Base-by-base conservation (phyloP, 257 asterid species). In the Solanum etuberosum region DNA sequence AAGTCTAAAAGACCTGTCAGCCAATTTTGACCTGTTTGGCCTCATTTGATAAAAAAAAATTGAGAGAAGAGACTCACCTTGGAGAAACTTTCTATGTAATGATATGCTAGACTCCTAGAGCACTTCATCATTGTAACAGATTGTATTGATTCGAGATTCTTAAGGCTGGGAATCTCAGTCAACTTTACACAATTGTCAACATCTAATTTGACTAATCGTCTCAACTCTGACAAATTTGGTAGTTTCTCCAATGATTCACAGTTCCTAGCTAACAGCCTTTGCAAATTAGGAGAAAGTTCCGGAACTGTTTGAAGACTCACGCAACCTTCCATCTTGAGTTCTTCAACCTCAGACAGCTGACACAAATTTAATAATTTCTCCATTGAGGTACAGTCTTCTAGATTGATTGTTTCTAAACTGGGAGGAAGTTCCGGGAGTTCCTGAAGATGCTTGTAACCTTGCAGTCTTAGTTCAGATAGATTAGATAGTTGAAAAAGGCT, bases 241-340 rank as follows among this genome's bases (percentile, higher is more conserved):
- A 86, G 73, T n/a, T 65, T 48, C 31, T 77, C 85, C 86, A 86
- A 38, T 40, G 84, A 77, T 78, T 46, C 43, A 34, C 88, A 86
- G 31, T 86, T 61, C 34, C 31, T 38, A 6, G 59, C 84, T 25
- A 46, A 57, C 11, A 86, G 23, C 31, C 6, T 38, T 80, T 31
- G 72, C 29, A 77, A 15, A 86, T 76, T 37, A 11, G 38, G 78
- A 46, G 88, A 76, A 43, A 86, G 85, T 32, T 86, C 67, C 1
- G 88, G 88, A 63, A 86, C 65, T 31, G 37, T 25, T 40, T 77
- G 37, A 12, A 63, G 86, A 1, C 40, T 59, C 83, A 20, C 48
- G 18, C 83, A 74, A 34, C 29, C 83, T 34, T n/a, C 46, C 54
- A 80, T 32, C 14, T 38, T 23, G 63, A 80, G 32, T 80, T 42